Conservation (phyloP, 2,329 filamentous ascomycete genomes). For the Colletotrichum eleusines region DNA sequence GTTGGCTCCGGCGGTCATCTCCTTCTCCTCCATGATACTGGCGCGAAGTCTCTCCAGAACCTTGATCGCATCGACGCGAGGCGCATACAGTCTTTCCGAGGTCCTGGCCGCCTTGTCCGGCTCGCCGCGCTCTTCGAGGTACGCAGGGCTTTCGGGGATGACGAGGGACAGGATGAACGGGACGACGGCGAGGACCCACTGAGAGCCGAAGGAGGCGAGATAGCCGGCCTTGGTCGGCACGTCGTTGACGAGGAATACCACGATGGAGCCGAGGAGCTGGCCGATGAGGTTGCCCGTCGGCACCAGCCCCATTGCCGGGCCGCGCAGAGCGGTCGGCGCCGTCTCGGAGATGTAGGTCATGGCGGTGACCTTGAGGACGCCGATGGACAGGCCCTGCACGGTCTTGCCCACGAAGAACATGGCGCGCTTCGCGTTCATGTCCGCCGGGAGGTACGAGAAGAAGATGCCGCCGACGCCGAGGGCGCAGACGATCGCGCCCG, state of each 20-base stretch:
- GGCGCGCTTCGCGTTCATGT: constrained; percentile 41
- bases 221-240: constrained; percentile 43
- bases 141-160: constrained; percentile 48
- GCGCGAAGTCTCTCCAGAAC: constrained; percentile 43
- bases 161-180: constrained; percentile 45
- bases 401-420: constrained; percentile 46
- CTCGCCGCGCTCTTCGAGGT: constrained; percentile 43
- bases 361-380: constrained; percentile 45
- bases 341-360: constrained; percentile 56
- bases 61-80: constrained; percentile 38
- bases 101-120: constrained; percentile 42
- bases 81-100: constrained; percentile 43
- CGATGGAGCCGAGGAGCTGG: constrained; percentile 46
- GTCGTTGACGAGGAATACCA: constrained; percentile 45
- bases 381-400: constrained; percentile 47
- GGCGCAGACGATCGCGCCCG: constrained; percentile 46
- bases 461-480: constrained; percentile 46
- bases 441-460: constrained; percentile 44
- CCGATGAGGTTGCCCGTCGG: constrained; percentile 47
- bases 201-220: constrained; percentile 46
- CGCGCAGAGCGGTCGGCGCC: constrained; percentile 46
- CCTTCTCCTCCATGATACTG: constrained; percentile 58
- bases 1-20: constrained; percentile 46
- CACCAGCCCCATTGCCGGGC: constrained; percentile 47
- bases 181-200: constrained; percentile 44